These are phyloP conservation scores for Cystoisospora suis DNA, from an alignment of 169 alveolate genomes.

Conservation along the genomic window DNA sequence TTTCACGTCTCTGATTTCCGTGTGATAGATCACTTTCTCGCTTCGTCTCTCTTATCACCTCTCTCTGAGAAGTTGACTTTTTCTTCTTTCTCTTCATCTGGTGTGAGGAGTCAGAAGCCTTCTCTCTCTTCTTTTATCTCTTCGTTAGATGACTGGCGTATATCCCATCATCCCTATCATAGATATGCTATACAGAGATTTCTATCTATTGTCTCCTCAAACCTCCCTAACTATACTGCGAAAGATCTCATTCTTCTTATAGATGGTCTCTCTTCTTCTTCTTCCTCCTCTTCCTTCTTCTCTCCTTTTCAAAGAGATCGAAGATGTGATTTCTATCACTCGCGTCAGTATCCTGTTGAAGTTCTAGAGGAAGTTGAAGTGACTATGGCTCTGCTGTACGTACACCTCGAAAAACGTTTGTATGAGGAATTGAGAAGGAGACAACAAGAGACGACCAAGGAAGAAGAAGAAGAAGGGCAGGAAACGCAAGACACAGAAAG, in stretches of 20 bases:
- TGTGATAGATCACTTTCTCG: background rate
- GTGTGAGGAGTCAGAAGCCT: background rate
- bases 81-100: background rate
- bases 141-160: slow-evolving; percentile 17
- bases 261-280: background rate
- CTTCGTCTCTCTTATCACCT: background rate
- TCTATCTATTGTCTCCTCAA: background rate
- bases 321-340: no score
- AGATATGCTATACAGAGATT: background rate
- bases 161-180: background rate
- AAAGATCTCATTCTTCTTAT: background rate
- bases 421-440: no score
- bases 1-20: background rate
- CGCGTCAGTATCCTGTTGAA: background rate
- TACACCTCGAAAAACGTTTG: no score
- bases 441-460: no score
- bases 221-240: background rate
- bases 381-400: background rate
- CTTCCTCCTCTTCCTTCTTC: no score
- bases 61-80: background rate
- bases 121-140: background rate
- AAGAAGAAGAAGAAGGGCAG: no score
- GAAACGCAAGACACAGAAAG: no score
- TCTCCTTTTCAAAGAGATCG: no score
- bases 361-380: slow-evolving; percentile 20